These are phyloP conservation scores for Musa itinerans DNA, from an alignment of 176 grass and related monocot genomes.

Conservation along the genomic window DNA sequence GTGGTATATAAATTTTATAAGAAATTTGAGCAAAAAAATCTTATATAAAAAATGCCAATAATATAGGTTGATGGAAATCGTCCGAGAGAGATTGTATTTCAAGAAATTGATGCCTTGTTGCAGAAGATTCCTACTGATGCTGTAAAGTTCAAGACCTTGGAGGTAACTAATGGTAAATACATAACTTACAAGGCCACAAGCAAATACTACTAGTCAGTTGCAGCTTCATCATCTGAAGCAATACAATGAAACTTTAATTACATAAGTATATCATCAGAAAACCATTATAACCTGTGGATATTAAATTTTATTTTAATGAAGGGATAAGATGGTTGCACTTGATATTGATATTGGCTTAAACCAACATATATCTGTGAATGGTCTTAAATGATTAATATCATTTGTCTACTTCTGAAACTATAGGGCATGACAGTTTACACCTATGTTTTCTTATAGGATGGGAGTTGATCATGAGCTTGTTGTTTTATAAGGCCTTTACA, in stretches of 20 bases:
- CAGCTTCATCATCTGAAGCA: background rate
- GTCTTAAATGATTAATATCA: no score
- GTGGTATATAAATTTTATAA: background rate
- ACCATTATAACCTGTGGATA: background rate
- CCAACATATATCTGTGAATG: no score
- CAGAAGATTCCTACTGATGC: conserved; percentile 39
- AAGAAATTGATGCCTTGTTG: conserved; percentile 60
- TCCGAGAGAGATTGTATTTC: conserved; percentile 48
- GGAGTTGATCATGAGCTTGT: no score
- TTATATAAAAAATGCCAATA: conserved; percentile 36
- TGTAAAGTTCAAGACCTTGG: conserved; percentile 35
- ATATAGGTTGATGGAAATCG: conserved; percentile 84
- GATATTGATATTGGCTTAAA: background rate
- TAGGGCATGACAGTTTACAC: no score
- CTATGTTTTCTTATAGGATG: no score
- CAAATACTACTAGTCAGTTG: background rate
- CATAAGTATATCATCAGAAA: background rate
- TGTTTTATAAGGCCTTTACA: no score
- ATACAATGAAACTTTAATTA: background rate
- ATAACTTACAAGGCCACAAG: background rate
- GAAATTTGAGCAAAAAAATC: background rate
- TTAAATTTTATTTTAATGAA: background rate
- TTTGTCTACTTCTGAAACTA: no score
- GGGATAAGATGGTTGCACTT: background rate
- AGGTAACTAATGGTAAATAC: conserved; percentile 58